Evolutionary conservation across 176 grass and related monocot genomes (phyloP), one percentile per base, ranked within the genome.

Genomic region (Ensete ventricosum): DNA sequence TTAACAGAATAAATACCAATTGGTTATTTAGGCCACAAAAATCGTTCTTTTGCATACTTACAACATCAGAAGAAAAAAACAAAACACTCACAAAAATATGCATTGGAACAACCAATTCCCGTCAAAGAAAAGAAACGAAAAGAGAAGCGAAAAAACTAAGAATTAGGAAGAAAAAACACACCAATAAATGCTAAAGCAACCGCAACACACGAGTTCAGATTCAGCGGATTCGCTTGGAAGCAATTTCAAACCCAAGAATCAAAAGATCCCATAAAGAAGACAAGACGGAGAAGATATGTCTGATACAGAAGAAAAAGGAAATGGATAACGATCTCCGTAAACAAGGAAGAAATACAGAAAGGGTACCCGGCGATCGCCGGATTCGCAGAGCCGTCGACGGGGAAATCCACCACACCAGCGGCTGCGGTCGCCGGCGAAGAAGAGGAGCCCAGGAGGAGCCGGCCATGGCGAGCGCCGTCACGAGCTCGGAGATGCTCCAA

Each of bases 341-440:
- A 14, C 14, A 52, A 48, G 12, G 3, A 64, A 11, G 34, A 43
- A 43, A 43, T 6, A 43, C 34, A 16, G 21, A 72, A 71, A 23
- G 14, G 8, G 77, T 87, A 97, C 94, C 94, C 94, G 62, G 93
- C 90, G 82, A 85, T 89, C 85, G 78, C 88, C 70, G 94, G 94
- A 62, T 97, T 93, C 6, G 85, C 85, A 34, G 94, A 93, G 75
- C 94, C 94, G 26, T 97, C 88, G 13, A 97, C 94, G 67, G 94
- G 80, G 80, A 93, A 97, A 83, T 97, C 88, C 29, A 87, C 94
- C 13, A 93, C 90, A 10, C 89, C 87, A 25, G 83, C 81, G 48
- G 69, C 81, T 21, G 74, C 24, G 17, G 74, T 54, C 16, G 74
- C 48, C 77, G 62, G 52, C 62, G 13, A 65, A 8, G 43, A 49